Percentiles rank a stretch among this genome's conserved stretches.
Conservation (phyloP, 495 filamentous ascomycete genomes). For the Zalerion maritima region DNA sequence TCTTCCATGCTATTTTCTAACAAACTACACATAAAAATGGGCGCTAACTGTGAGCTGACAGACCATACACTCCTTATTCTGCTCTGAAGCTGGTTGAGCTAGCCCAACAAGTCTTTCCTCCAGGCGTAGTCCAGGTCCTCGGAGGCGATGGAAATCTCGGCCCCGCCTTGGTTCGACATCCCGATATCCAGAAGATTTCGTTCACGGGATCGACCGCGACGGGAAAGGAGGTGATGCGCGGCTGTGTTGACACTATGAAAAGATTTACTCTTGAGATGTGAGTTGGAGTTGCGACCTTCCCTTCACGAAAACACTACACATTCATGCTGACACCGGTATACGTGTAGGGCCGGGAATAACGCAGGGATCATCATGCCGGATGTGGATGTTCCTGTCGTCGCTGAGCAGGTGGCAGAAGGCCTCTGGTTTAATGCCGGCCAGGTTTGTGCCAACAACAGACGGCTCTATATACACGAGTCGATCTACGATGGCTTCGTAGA, state of each 20-base stretch:
- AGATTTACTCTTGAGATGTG: conserved; percentile 36
- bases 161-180: conserved; percentile 34
- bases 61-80: conserved; percentile 42
- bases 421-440: conserved; percentile 5
- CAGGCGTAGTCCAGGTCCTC: conserved; percentile 42
- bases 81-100: conserved; percentile 43
- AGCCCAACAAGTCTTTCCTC: conserved; percentile 37
- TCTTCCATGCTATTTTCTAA: not conserved
- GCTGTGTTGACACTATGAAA: conserved; percentile 36
- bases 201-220: conserved; percentile 45
- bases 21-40: too few relatives aligned
- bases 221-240: conserved; percentile 41
- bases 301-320: conserved; percentile 2
- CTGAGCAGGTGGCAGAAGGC: conserved; percentile 12
- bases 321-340: too few relatives aligned
- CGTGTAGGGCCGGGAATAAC: conserved; percentile 39
- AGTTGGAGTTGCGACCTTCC: conserved; percentile 1
- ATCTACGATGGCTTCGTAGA: conserved; percentile 41
- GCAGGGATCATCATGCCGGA: conserved; percentile 38
- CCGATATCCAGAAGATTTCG: conserved; percentile 40
- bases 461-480: conserved; percentile 42
- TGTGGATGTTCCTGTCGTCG: conserved; percentile 37
- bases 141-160: conserved; percentile 42
- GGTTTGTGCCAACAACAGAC: conserved; percentile 39
- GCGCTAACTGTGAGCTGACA: not conserved